Base-by-base conservation (phyloP, 2,329 filamentous ascomycete species). In the Parastagonospora nodorum region DNA sequence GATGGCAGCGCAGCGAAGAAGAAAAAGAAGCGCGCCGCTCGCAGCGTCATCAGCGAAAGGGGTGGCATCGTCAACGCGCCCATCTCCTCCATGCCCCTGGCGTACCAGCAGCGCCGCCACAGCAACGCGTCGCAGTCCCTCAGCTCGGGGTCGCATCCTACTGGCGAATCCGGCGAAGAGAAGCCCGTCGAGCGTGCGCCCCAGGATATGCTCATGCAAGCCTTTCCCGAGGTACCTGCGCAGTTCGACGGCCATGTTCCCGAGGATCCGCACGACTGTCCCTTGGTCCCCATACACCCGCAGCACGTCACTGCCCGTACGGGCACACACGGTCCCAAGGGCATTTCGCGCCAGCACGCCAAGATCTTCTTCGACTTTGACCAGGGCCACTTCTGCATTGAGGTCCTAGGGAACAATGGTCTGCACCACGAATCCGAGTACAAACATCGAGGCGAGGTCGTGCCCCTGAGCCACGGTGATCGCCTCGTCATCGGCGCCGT, bases 401-500 rank as follows among this genome's bases (percentile, higher is more conserved):
- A 81, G 46, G 81, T 86, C 2, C 76, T 84, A 42, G 84, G 84
- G 31, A 74, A 78, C 55, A 91, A 91, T 60, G 88, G 88, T 5
- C 85, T 88, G 63, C 81, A 84, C 41, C 67, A 73, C 38, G 68
- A 73, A 38, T 56, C 56, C 9, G 12, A 49, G 0, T 71, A 69
- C 35, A 57, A 57, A 15, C 33, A 48, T 1, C 55, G 57, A 15
- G 64, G 62, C 28, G 42, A 50, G 5, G 37, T 61, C 2, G 54
- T 66, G 8, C 81, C 81, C 49, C 74, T 93, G 15, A 79, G 81
- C 40, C 86, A 87, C 61, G 85, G 86, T 31, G 84, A 85, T 57
- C 76, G 79, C n/a, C 79, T 92, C 33, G 85, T 89, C 67, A 88
- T 92, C 68, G 88, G 88, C 49, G 84, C 86, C 52, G 83, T 92